Base-by-base conservation (phyloP, 768 basidiomycete genomes). In the Crassisporium funariophilum region DNA sequence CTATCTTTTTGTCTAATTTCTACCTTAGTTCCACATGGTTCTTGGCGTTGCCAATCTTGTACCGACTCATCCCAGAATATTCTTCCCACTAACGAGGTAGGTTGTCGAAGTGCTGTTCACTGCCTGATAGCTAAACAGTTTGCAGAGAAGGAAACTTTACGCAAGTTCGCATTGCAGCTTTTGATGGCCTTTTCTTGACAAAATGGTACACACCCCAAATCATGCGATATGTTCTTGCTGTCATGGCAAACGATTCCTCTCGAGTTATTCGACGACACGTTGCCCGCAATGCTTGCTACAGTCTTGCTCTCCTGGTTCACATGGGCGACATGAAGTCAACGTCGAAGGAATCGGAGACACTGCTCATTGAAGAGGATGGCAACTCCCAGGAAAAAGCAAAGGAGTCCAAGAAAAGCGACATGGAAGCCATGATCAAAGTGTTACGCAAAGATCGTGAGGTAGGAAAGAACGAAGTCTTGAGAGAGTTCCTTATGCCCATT, bases 61-160 rank as follows among this genome's bases (percentile, higher is more conserved):
- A 45, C 84, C 91, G 9, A 85, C 82, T 46, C 88, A 91, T 52
- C 76, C 84, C 21, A 77, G 79, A 46, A 70, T 84, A 11, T 95
- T 94, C 69, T 87, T 98, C 57, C 84, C 89, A 1, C 81, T 94
- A 55, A 95, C 95, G 31, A 79, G 95, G 93, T 93, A 54, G 38
- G 82, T n/a, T n/a, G n/a, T 54, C 25, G 20, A 50, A 31, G 8
- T 12, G 13, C 21, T 38, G 15, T 4, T 7, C 24, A 23, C 5
- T 24, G 35, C 23, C 16, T 20, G 41, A 60, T n/a, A 57, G 47
- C 36, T 35, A 44, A 48, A 10, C 17, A 33, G 13, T 4, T n/a
- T 45, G 20, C 54, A 95, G 95, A 19, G 93, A 97, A 68, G 97
- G 95, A 31, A 97, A 98, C 61, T 93, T 88, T 57, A 86, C 86